phyloP scores from a whole-genome alignment of 345 rosid species.

The Angophora floribunda region DNA sequence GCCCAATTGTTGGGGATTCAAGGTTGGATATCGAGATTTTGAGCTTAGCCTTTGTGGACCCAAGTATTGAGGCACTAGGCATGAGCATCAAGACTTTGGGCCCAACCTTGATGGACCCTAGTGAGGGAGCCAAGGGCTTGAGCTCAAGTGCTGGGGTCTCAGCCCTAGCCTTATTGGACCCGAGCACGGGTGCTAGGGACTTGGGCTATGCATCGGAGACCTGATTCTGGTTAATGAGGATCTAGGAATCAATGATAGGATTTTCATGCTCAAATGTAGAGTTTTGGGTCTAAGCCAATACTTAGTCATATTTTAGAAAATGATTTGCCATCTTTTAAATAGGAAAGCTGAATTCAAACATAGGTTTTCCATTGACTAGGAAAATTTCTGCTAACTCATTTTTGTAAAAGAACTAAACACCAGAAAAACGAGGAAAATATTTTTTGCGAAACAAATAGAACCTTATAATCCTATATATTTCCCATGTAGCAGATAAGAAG shows the following conservation, averaged over 20 bases:
- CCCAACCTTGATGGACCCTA: not conserved
- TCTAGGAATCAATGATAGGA: not conserved
- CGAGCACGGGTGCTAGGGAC: not conserved
- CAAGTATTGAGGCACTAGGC: not conserved
- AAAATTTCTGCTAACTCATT: not conserved
- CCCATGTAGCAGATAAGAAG: not conserved
- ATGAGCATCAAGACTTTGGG: not conserved
- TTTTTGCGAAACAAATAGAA: not conserved
- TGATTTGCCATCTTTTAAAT: not conserved
- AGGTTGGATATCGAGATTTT: not conserved
- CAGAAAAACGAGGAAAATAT: no score
- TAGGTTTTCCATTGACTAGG: not conserved
- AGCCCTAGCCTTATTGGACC: not conserved
- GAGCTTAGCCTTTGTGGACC: not conserved
- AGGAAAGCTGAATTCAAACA: not conserved
- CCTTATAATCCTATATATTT: not conserved
- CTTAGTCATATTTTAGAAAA: no score
- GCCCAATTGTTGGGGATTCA: not conserved
- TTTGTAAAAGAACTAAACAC: not conserved
- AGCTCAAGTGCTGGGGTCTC: not conserved
- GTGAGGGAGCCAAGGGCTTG: accelerated
- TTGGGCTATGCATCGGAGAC: accelerated
- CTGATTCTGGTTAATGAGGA: accelerated
- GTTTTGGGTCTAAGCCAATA: not conserved
- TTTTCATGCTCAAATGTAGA: not conserved